Percentiles rank a stretch among this genome's conserved stretches.
Conservation (phyloP, 148 eudicot genomes). For the Oxyria digyna region DNA sequence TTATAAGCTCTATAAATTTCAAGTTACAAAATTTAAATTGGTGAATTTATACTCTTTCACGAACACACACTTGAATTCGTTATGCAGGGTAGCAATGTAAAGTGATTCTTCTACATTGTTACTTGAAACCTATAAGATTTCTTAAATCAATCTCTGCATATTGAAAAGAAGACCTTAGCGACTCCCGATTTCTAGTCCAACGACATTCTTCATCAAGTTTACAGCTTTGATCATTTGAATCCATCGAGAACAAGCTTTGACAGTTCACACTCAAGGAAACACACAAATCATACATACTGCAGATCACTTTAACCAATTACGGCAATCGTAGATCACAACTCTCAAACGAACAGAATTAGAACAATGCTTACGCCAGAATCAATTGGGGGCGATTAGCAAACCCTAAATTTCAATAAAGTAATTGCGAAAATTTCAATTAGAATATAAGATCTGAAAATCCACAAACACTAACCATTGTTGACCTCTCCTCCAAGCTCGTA, state of each 20-base stretch:
- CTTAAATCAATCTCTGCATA: neutral
- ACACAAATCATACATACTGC: neutral
- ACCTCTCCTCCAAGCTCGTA: neutral
- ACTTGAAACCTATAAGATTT: neutral
- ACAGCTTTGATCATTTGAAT: neutral
- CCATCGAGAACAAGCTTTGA: neutral
- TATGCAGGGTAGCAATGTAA: neutral
- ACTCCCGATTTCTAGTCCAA: neutral
- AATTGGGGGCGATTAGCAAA: neutral
- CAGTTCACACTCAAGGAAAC: neutral
- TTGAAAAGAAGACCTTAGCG: neutral
- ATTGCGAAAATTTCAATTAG: neutral
- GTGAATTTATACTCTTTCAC: neutral
- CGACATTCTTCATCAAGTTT: neutral
- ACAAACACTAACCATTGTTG: neutral
- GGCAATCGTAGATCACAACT: neutral
- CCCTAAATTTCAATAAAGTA: neutral
- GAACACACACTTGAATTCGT: neutral
- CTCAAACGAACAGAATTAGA: neutral
- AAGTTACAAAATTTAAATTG: neutral
- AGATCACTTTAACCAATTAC: neutral
- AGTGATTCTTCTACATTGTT: neutral
- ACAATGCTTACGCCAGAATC: neutral
- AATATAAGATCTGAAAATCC: neutral
- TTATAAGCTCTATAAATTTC: neutral